Evolutionary conservation across 306 rosid species (phyloP).

Genomic region (Cicer bijugum): DNA sequence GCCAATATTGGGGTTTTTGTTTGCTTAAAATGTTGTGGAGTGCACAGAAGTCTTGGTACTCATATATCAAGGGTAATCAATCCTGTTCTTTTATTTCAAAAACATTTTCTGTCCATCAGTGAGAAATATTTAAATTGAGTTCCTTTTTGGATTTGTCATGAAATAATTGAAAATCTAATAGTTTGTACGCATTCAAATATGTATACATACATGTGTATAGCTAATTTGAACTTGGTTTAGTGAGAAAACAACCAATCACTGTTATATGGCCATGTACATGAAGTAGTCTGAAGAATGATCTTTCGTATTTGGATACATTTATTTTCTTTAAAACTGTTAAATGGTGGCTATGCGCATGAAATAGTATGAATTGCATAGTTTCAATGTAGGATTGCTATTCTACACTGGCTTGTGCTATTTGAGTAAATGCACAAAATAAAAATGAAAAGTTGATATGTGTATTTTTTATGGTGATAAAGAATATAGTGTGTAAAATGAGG

Average conservation of each 20-base stretch:
- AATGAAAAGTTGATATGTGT: too few species aligned
- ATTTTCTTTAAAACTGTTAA: not conserved
- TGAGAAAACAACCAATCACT: constrained; percentile 5
- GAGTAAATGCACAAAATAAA: too few species aligned
- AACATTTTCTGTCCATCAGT: not conserved
- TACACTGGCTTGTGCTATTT: too few species aligned
- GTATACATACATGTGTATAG: not conserved
- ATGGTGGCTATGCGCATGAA: too few species aligned
- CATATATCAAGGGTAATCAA: constrained; percentile 83
- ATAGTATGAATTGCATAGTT: too few species aligned
- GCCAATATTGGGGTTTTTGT: constrained; percentile 92
- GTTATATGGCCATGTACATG: constrained; percentile 16
- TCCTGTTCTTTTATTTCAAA: constrained; percentile 18
- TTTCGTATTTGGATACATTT: constrained; percentile 10
- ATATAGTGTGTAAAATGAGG: too few species aligned
- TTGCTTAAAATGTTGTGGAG: constrained; percentile 91
- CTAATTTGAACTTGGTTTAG: constrained; percentile 22
- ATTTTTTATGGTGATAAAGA: too few species aligned
- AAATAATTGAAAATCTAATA: constrained; percentile 9
- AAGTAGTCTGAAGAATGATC: constrained; percentile 1
- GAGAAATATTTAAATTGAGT: constrained; percentile 7
- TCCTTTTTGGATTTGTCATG: not conserved
- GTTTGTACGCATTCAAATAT: not conserved
- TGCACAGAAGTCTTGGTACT: constrained; percentile 89
- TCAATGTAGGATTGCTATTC: too few species aligned